Conservation (phyloP, 1,284 basidiomycete genomes). For the Moesziomyces sp. region DNA sequence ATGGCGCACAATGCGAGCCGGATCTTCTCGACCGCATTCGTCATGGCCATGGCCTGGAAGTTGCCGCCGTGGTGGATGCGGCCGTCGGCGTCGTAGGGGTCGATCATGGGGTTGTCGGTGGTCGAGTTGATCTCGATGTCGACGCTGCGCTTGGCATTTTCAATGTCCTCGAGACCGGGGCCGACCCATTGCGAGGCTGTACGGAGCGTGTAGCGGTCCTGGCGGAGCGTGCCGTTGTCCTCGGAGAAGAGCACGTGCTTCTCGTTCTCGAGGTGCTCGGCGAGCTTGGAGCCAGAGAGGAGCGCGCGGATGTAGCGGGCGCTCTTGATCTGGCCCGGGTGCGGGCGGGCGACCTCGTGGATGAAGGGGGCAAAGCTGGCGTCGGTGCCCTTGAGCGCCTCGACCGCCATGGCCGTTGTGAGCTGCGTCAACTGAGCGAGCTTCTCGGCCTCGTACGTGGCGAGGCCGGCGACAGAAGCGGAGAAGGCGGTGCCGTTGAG, state of each 20-base stretch:
- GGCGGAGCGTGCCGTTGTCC: constrained; percentile 77
- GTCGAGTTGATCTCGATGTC: constrained; percentile 86
- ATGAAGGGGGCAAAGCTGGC: constrained; percentile 73
- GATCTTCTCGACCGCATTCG: constrained; percentile 88
- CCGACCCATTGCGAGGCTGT: constrained; percentile 75
- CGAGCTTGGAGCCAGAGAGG: constrained; percentile 78
- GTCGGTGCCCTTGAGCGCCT: constrained; percentile 70
- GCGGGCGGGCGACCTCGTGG: constrained; percentile 80
- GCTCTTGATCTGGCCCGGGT: constrained; percentile 78
- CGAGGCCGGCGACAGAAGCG: constrained; percentile 70
- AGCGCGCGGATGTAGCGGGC: constrained; percentile 45
- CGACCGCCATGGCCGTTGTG: constrained; percentile 83
- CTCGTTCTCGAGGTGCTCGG: constrained; percentile 73
- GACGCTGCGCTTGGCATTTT: constrained; percentile 75
- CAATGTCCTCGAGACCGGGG: constrained; percentile 83
- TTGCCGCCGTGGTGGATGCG: constrained; percentile 52
- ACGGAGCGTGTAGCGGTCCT: constrained; percentile 81
- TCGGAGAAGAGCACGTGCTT: constrained; percentile 75
- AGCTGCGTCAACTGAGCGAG: constrained; percentile 79
- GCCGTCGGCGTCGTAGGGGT: constrained; percentile 47
- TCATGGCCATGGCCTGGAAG: constrained; percentile 75
- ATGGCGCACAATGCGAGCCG: constrained; percentile 82
- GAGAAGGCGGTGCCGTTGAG: constrained; percentile 87
- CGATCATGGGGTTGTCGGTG: constrained; percentile 69
- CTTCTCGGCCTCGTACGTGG: constrained; percentile 78